Evolutionary conservation across 2,329 filamentous ascomycete genomes (phyloP), one percentile per base, ranked within the genome.

Genomic region (Aschersonia sp.): DNA sequence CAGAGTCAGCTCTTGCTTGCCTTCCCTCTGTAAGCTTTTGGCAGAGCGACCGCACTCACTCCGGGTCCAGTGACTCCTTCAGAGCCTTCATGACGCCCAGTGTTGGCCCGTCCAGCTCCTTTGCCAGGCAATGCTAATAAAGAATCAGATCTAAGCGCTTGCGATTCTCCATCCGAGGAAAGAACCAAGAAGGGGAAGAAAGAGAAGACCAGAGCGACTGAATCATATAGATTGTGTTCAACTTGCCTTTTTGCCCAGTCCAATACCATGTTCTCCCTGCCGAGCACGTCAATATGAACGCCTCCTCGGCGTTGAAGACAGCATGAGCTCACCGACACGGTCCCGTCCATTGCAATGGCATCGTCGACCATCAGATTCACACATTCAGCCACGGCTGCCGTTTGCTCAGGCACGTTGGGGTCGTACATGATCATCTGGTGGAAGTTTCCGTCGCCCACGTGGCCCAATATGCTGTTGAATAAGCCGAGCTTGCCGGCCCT

Each of bases 391-490:
- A 75, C 76, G 4, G 71, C 68, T 20, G 70, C 60, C 49, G 71
- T 73, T 50, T 85, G 74, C 4, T 67, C 65, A 3, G 78, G 71
- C 50, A 76, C 78, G 60, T 80, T 78, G 0, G 61, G 59, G 35
- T 59, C 53, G 47, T 60, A 61, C 51, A 59, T 58, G 44, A 61
- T 54, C 60, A 67, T 65, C 72, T 78, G 71, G 57, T 87, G 83
- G 56, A 86, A 86, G 56, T 86, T 86, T 28, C 83, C 82, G 59
- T 87, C 83, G 2, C 83, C 83, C 1, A 85, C 82, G 58, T 87
- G 83, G 0, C 83, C 83, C 30, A 84, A 72, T n/a, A 86, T 84
- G 41, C 74, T 76, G 29, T 73, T 79, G 40, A 80, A 68, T 2
- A 89, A 64, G 0, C 80, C 80, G 31, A 78, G 78, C 53, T 74